These are phyloP conservation scores for Solanum gandarillasii DNA, from an alignment of 257 asterid species.

Conservation along the genomic window DNA sequence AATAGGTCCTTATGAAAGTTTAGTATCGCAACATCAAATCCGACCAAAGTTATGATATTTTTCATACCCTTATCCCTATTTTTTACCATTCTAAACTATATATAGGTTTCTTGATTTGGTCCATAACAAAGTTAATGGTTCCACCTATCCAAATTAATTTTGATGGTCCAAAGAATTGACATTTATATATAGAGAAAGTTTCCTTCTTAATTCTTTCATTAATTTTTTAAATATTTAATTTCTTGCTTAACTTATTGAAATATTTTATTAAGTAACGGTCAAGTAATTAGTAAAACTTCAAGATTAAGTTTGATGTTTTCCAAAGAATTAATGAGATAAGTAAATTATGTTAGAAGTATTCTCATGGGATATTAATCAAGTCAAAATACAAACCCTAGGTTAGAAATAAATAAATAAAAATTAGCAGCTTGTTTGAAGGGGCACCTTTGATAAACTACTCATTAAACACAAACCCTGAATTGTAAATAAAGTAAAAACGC, in stretches of 20 bases:
- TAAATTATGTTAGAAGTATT: background rate
- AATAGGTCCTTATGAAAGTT: too few species aligned
- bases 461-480: background rate
- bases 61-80: too few species aligned
- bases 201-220: background rate
- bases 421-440: background rate
- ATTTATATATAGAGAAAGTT: background rate
- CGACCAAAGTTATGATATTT: too few species aligned
- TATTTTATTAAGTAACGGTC: background rate
- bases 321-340: background rate
- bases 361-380: background rate
- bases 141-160: background rate
- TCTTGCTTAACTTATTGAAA: background rate
- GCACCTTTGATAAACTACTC: background rate
- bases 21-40: too few species aligned
- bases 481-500: background rate
- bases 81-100: background rate
- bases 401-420: background rate
- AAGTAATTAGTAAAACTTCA: background rate
- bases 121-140: background rate
- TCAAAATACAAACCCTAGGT: background rate
- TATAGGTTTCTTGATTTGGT: background rate
- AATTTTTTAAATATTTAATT: background rate
- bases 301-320: background rate
- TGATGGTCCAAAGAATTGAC: background rate